phyloP scores from a whole-genome alignment of 2,329 filamentous ascomycete genomes.

The Botrytis porri region DNA sequence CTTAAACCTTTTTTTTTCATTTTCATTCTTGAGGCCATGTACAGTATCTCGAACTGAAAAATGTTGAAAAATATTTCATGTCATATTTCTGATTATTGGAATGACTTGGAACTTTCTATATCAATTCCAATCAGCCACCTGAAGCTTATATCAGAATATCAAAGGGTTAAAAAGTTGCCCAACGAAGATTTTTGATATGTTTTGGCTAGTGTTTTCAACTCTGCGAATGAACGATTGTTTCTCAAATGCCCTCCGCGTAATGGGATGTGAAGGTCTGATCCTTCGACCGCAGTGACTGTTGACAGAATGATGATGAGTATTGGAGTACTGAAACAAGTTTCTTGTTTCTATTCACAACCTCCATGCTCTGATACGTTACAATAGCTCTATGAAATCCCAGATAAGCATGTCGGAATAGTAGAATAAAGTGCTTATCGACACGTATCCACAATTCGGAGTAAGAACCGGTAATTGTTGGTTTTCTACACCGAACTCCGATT shows the following conservation, averaged over 20 bases:
- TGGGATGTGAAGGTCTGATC: background rate
- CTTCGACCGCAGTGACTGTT: background rate
- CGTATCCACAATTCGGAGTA: background rate
- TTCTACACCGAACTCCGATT: background rate
- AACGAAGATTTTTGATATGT: background rate
- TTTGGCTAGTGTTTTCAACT: background rate
- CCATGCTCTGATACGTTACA: background rate
- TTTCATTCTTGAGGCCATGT: too few species aligned
- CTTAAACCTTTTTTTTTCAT: too few species aligned
- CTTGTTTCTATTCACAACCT: background rate
- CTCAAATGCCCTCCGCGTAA: background rate
- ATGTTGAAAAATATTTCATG: too few species aligned
- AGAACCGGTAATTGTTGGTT: background rate
- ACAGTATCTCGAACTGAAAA: too few species aligned
- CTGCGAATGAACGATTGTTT: background rate
- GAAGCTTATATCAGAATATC: background rate
- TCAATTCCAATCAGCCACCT: background rate
- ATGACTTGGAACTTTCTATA: too few species aligned
- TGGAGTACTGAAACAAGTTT: background rate
- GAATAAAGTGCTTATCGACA: conserved; percentile 6
- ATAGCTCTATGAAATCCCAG: background rate
- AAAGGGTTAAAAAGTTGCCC: background rate
- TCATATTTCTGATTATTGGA: too few species aligned
- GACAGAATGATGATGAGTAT: background rate
- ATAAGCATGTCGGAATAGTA: background rate